Base-by-base conservation (phyloP, 768 basidiomycete species). In the Kwoniella botswanensis region DNA sequence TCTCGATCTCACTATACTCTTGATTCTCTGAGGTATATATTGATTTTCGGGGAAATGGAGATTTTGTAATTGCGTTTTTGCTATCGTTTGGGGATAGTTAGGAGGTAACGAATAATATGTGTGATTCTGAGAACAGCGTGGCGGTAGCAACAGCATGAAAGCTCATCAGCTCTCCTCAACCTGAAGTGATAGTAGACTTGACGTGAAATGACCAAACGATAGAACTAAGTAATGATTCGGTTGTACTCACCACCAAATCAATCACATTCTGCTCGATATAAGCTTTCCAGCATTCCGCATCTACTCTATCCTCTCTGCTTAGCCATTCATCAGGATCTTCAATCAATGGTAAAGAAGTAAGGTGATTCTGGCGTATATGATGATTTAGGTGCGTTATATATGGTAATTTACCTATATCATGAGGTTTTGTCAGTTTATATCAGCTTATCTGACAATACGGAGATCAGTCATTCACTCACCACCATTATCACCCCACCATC, bases 101-200 rank as follows among this genome's bases (percentile, higher is more conserved):
- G 72, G 74, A 1, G 79, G 79, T 0, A 80, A 65, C 1, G 77
- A 75, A 68, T 77, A 80, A 7, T 76, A 67, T 26, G 74, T 68
- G 68, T 77, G 79, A 42, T 78, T 73, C 79, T 80, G 54, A 13
- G n/a, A n/a, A n/a, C n/a, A n/a, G n/a, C n/a, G n/a, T n/a, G n/a
- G n/a, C n/a, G n/a, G n/a, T n/a, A n/a, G n/a, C n/a, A n/a, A n/a
- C n/a, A n/a, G n/a, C n/a, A n/a, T n/a, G n/a, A n/a, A n/a, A n/a
- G n/a, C n/a, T n/a, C n/a, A n/a, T n/a, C n/a, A n/a, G n/a, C n/a
- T n/a, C n/a, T n/a, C n/a, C n/a, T n/a, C n/a, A n/a, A n/a, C n/a
- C n/a, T n/a, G n/a, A n/a, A n/a, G n/a, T n/a, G n/a, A n/a, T n/a
- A n/a, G n/a, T n/a, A n/a, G n/a, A n/a, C n/a, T 13, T 12, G 26